Evolutionary conservation across 2,329 filamentous ascomycete species (phyloP), one percentile per base, ranked within the genome.

Genomic region (Ophiostoma perfectum): DNA sequence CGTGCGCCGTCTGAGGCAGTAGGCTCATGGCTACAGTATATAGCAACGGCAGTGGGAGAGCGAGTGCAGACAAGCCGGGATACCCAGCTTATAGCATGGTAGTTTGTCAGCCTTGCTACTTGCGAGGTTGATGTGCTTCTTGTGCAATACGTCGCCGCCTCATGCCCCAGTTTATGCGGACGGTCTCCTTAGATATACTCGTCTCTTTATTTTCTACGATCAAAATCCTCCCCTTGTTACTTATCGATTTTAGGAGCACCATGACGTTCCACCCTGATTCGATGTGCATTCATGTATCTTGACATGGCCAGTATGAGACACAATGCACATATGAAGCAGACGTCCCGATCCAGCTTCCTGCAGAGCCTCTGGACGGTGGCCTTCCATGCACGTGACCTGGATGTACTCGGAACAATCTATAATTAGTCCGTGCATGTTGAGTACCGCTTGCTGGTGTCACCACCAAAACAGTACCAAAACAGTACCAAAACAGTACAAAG

Each of bases 401-500:
- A 44, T 8, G 3, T 5, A 2, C 8, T 18, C 60, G 60, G 60
- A 63, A 44, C 16, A 63, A 63, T 5, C 14, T 5, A 41, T 39
- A 42, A 6, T 63, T 44, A 63, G 39, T 44, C 60, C 60, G 60
- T 11, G 8, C 4, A 2, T 18, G 58, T 2, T 16, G 5, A 42
- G 60, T 63, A 63, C 60, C 27, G 5, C 8, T 41, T 18, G 60
- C 39, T 9, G 11, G 39, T 44, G 6, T 6, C 60, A 42, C 38
- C 16, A 63, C 38, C 16, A 12, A 11, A 44, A 63, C 1, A 18
- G 8, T 68, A 69, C 65, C n/a, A n/a, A n/a, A n/a, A n/a, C n/a
- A n/a, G n/a, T n/a, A 63, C 38, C 16, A 12, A 11, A 44, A 63
- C 1, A 18, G 14, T 68, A 69, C 65, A 27, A 64, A n/a, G 16